A percentile compares a stretch with the other conserved stretches of the same genome.
Conservation (phyloP, 495 filamentous ascomycete species). For the Talaromyces liani region DNA sequence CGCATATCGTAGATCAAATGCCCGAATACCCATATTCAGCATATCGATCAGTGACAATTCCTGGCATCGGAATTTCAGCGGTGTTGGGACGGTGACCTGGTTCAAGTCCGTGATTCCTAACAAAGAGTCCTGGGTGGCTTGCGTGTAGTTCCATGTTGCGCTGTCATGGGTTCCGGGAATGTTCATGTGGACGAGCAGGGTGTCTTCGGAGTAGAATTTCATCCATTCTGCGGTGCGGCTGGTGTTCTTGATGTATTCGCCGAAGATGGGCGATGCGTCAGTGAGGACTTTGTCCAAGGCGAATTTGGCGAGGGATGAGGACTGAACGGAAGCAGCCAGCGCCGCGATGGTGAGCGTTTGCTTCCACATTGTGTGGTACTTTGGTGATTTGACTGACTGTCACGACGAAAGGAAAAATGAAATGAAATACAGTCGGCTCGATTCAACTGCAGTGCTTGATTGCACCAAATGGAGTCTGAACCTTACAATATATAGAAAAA, state of each 20-base stretch:
- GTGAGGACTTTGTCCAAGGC: constrained; percentile 34
- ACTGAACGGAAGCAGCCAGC: not conserved
- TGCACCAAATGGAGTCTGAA: no score
- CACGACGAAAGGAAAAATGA: not conserved
- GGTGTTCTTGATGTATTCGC: constrained; percentile 19
- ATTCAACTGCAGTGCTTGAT: not conserved
- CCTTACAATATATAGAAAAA: not conserved
- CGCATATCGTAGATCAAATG: constrained; percentile 45
- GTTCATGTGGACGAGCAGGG: constrained; percentile 38
- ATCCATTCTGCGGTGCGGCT: constrained; percentile 38
- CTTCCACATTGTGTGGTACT: not conserved
- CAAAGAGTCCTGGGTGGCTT: constrained; percentile 32
- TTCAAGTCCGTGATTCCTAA: constrained; percentile 28
- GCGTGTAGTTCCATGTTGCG: constrained; percentile 48
- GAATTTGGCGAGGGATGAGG: constrained; percentile 20
- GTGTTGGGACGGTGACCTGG: constrained; percentile 18
- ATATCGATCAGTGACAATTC: constrained; percentile 23
- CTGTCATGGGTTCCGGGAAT: constrained; percentile 49
- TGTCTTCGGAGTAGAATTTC: constrained; percentile 31
- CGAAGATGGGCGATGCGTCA: constrained; percentile 36
- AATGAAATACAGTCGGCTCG: not conserved
- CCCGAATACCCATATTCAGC: constrained; percentile 40
- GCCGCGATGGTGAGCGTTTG: not conserved
- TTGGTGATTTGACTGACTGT: not conserved
- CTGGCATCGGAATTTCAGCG: constrained; percentile 38